A percentile compares a stretch with the other conserved stretches of the same genome.
Evolutionary conservation across 1,284 basidiomycete species (phyloP).

Genomic region (Cerrena zonata): DNA sequence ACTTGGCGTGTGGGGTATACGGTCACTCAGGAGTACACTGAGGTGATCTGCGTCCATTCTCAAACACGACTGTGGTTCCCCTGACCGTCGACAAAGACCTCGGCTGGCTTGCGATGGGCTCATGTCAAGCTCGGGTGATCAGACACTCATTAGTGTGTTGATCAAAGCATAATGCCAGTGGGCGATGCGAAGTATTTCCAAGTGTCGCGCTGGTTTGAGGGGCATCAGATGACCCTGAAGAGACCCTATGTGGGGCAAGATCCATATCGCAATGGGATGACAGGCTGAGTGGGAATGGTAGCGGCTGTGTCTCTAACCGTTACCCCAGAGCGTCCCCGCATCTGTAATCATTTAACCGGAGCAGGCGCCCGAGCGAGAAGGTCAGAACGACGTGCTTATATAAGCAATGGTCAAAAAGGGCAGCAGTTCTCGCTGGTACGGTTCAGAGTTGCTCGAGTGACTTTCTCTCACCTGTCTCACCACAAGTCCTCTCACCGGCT

Average conservation of each 20-base stretch:
- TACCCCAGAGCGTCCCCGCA: slow-evolving; percentile 1
- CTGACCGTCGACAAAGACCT: too few species aligned
- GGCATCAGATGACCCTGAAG: not conserved
- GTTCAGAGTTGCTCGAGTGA: slow-evolving; percentile 2
- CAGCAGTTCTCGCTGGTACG: not conserved
- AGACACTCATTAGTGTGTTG: not conserved
- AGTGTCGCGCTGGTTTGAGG: not conserved
- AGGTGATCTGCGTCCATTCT: not conserved
- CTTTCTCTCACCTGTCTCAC: slow-evolving; percentile 11
- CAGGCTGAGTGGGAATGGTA: too few species aligned
- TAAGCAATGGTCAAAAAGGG: slow-evolving; percentile 17
- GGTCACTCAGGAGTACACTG: too few species aligned
- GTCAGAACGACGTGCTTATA: slow-evolving; percentile 10
- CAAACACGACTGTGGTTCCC: too few species aligned
- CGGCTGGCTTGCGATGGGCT: too few species aligned
- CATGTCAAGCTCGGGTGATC: too few species aligned
- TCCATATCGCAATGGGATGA: too few species aligned
- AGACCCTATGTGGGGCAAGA: too few species aligned
- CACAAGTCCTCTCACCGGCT: slow-evolving; percentile 9
- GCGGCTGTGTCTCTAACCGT: too few species aligned
- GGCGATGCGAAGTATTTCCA: not conserved
- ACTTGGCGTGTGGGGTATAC: too few species aligned
- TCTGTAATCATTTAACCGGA: not conserved
- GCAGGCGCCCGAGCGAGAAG: slow-evolving; percentile 4
- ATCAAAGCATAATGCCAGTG: not conserved